Evolutionary conservation across 164 flowering plant species (phyloP).

Genomic region (Vitis vinifera): DNA sequence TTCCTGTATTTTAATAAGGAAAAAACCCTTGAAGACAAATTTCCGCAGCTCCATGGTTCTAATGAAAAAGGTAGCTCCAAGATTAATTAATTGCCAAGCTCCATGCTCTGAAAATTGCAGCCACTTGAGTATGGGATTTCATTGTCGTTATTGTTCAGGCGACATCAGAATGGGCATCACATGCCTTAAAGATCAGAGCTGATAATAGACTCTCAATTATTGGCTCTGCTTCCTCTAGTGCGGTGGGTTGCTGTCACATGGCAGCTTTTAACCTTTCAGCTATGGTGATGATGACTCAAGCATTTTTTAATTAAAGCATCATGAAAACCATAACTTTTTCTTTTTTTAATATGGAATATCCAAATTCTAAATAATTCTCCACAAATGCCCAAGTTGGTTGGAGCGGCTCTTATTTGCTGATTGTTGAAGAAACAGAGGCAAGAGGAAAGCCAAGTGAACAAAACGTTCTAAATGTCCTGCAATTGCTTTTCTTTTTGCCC

Average conservation of each 20-base stretch:
- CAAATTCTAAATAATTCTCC: too few species aligned
- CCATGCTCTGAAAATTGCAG: conserved; percentile 66
- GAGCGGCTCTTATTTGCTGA: too few species aligned
- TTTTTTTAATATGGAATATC: too few species aligned
- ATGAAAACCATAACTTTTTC: too few species aligned
- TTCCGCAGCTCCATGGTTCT: conserved; percentile 91
- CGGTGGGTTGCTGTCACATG: conserved; percentile 67
- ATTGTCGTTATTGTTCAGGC: conserved; percentile 91
- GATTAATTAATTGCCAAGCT: conserved; percentile 78
- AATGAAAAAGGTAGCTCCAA: conserved; percentile 53
- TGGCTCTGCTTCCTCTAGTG: conserved; percentile 72
- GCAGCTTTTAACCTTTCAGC: conserved; percentile 61
- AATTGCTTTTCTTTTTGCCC: too few species aligned
- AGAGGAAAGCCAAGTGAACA: too few species aligned
- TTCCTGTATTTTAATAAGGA: conserved; percentile 76
- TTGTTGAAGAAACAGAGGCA: too few species aligned
- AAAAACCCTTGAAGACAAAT: conserved; percentile 87
- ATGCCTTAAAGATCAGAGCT: conserved; percentile 74
- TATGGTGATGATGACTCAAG: too few species aligned
- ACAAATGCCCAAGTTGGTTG: too few species aligned
- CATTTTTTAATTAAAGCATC: too few species aligned
- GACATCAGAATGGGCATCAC: conserved; percentile 84
- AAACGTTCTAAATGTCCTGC: too few species aligned
- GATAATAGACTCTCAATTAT: conserved; percentile 56
- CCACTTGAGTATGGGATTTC: conserved; percentile 90